These are phyloP conservation scores for Alternaria ventricosa DNA, from an alignment of 2,329 filamentous ascomycete genomes.

Conservation along the genomic window DNA sequence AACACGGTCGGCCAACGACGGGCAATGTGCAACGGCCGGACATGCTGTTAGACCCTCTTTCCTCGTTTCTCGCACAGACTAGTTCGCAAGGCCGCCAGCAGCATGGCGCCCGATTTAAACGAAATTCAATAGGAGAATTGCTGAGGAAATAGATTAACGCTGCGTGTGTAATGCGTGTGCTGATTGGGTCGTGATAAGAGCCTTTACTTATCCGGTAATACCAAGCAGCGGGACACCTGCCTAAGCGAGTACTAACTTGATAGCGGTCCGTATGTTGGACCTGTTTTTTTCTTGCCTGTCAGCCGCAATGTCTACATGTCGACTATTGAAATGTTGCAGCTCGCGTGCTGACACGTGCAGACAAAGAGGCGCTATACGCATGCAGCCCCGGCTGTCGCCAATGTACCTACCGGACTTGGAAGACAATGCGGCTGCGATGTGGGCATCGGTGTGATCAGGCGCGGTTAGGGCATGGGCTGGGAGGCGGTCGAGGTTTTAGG, in stretches of 20 bases:
- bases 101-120: neutral
- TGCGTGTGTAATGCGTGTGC: neutral
- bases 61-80: neutral
- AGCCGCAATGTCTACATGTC: slow-evolving; percentile 6
- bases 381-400: neutral
- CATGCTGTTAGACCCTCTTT: neutral
- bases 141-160: neutral
- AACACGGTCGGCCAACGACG: neutral
- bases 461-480: neutral
- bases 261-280: slow-evolving; percentile 1
- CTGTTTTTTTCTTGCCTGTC: slow-evolving; percentile 7
- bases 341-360: slow-evolving; percentile 4
- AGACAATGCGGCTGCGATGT: neutral
- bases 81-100: neutral
- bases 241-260: slow-evolving; percentile 13
- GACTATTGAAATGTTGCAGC: slow-evolving; percentile 12
- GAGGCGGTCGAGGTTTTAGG: neutral
- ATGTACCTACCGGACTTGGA: neutral
- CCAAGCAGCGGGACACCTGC: slow-evolving; percentile 11
- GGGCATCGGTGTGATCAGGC: neutral
- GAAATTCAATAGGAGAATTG: neutral
- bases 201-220: slow-evolving; percentile 9
- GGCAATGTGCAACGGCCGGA: neutral
- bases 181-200: slow-evolving; percentile 15
- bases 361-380: neutral